Evolutionary conservation across 805 yeast genomes (phyloP).

Genomic region (Wickerhamomyces xylosicus): DNA sequence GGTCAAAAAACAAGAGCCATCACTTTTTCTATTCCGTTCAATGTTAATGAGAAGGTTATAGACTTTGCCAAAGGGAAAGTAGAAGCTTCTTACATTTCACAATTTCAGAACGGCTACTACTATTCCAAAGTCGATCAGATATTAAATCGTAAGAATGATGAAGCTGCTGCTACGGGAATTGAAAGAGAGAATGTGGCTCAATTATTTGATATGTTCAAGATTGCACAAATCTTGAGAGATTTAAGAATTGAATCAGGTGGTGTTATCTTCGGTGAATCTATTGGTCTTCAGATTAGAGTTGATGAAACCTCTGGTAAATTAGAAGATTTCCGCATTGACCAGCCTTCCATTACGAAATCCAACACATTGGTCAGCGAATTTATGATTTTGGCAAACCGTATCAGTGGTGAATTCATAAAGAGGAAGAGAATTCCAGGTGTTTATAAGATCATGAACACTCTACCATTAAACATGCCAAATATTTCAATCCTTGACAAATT

Average conservation of each 20-base stretch:
- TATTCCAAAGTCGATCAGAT: constrained; percentile 53
- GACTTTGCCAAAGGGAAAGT: constrained; percentile 22
- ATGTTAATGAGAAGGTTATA: constrained; percentile 15
- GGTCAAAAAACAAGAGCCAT: constrained; percentile 35
- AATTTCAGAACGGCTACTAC: constrained; percentile 39
- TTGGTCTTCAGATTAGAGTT: constrained; percentile 16
- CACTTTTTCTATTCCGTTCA: constrained; percentile 28
- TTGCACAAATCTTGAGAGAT: constrained; percentile 21
- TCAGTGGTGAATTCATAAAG: constrained; percentile 39
- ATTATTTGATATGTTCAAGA: constrained; percentile 23
- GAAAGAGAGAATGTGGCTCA: constrained; percentile 19
- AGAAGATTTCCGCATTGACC: constrained; percentile 7
- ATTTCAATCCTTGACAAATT: constrained; percentile 14
- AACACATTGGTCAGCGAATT: constrained; percentile 64
- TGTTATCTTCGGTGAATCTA: constrained; percentile 27
- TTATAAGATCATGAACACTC: constrained; percentile 23
- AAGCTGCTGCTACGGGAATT: neutral
- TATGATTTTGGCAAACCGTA: constrained; percentile 73
- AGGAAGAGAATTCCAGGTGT: constrained; percentile 40
- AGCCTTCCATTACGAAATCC: constrained; percentile 17
- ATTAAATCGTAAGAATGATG: constrained; percentile 19
- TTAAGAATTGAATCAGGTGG: constrained; percentile 28
- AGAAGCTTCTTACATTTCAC: constrained; percentile 30
- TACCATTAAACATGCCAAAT: constrained; percentile 18
- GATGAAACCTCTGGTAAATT: constrained; percentile 1